phyloP scores from a whole-genome alignment of 2,329 filamentous ascomycete genomes.

The Cadophora gregata region DNA sequence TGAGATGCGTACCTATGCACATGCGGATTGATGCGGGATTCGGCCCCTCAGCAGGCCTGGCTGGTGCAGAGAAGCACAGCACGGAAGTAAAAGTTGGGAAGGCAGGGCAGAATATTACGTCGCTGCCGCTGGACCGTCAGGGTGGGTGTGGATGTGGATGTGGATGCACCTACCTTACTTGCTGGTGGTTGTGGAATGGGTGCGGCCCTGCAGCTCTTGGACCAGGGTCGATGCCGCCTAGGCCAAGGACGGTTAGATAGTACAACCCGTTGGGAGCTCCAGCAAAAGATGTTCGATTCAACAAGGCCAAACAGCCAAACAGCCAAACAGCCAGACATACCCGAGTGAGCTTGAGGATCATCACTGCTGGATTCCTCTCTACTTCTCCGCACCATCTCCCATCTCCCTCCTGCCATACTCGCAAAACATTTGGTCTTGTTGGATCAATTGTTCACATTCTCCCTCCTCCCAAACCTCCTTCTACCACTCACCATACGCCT shows the following conservation, averaged over 20 bases:
- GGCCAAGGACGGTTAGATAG: background rate
- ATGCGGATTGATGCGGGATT: conserved; percentile 6
- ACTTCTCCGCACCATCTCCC: conserved; percentile 23
- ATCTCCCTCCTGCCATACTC: conserved; percentile 19
- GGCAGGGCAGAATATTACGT: conserved; percentile 17
- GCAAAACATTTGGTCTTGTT: conserved; percentile 24
- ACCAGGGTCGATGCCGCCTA: background rate
- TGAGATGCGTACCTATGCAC: conserved; percentile 22
- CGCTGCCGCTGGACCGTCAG: conserved; percentile 18
- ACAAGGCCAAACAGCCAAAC: conserved; percentile 17
- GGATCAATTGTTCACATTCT: conserved; percentile 17
- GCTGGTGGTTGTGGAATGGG: background rate
- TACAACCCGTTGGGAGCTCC: conserved; percentile 21
- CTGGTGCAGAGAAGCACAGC: background rate
- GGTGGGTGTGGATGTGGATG: conserved; percentile 16
- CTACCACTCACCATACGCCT: background rate
- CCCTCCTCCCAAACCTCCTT: conserved; percentile 11
- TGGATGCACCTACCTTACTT: too few species aligned
- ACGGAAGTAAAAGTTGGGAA: conserved; percentile 8
- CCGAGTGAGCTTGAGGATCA: conserved; percentile 26
- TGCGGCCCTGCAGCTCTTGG: background rate
- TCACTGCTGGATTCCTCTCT: conserved; percentile 18
- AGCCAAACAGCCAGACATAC: conserved; percentile 13
- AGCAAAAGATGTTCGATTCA: conserved; percentile 16
- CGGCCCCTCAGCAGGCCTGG: conserved; percentile 4